Conservation (phyloP, 768 basidiomycete genomes). For the Lactifluus volemus region DNA sequence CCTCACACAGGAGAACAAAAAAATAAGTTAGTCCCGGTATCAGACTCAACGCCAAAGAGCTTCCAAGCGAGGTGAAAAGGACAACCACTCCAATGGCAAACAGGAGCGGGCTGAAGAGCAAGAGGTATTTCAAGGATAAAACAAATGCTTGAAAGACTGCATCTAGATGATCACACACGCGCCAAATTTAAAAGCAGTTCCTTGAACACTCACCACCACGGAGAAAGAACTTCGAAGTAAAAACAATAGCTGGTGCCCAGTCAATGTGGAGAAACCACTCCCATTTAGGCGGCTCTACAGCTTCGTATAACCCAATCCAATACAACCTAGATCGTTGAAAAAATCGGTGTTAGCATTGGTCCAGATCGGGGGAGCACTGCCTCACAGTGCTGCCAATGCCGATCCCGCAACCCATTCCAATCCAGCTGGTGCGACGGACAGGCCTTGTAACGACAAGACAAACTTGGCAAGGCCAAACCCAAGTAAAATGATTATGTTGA, state of each 20-base stretch:
- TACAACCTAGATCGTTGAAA: background rate
- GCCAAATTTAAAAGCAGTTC: background rate
- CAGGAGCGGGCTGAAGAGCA: background rate
- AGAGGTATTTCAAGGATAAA: background rate
- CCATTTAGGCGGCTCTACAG: background rate
- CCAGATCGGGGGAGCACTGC: background rate
- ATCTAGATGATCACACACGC: background rate
- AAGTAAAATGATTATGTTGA: background rate
- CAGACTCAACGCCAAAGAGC: too few relatives aligned
- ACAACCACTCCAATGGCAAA: background rate
- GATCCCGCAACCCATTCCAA: background rate
- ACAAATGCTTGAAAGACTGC: background rate
- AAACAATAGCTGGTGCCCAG: background rate
- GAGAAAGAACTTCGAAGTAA: background rate
- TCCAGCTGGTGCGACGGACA: background rate
- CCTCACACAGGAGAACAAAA: too few relatives aligned
- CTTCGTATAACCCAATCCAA: slow-evolving; percentile 5
- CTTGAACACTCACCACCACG: background rate
- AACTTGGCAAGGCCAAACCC: background rate
- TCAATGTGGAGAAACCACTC: slow-evolving; percentile 5
- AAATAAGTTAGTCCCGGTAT: too few relatives aligned
- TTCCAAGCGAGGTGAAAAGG: too few relatives aligned
- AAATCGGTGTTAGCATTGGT: background rate
- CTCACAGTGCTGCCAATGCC: background rate
- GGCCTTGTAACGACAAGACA: background rate